phyloP scores from a whole-genome alignment of 257 asterid species.

The Sherardia arvensis region DNA sequence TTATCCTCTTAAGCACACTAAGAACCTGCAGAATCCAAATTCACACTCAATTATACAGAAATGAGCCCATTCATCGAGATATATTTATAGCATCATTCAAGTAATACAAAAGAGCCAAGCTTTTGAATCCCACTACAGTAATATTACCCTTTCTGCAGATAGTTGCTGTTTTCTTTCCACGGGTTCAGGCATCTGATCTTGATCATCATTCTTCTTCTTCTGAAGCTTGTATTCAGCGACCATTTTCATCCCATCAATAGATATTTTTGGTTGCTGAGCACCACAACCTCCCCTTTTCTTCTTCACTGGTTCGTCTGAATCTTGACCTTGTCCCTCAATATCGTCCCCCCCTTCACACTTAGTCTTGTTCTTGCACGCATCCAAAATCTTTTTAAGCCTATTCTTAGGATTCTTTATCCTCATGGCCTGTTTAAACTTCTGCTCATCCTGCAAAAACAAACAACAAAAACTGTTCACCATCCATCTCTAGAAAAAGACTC shows the following conservation, averaged over 20 bases:
- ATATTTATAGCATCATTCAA: no score
- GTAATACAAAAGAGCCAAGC: not conserved
- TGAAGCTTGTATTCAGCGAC: conserved; percentile 77
- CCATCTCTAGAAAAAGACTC: no score
- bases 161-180: conserved; percentile 84
- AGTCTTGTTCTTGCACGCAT: conserved; percentile 75
- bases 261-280: conserved; percentile 89
- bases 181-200: conserved; percentile 92
- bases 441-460: conserved; percentile 50
- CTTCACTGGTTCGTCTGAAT: conserved; percentile 68
- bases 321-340: conserved; percentile 64
- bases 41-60: no score
- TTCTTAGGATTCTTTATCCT: conserved; percentile 79
- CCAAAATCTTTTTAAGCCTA: conserved; percentile 65
- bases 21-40: conserved; percentile 59
- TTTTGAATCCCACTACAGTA: not conserved
- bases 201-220: conserved; percentile 81
- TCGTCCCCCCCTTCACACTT: conserved; percentile 97
- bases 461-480: not conserved
- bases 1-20: conserved; percentile 77
- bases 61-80: no score
- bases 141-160: conserved; percentile 77
- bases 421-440: conserved; percentile 77
- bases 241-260: conserved; percentile 98
- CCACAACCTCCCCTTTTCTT: conserved; percentile 98